Percentiles rank a stretch among this genome's conserved stretches.
Evolutionary conservation across 176 grass and related monocot species (phyloP).

Genomic region (Phragmites australis): DNA sequence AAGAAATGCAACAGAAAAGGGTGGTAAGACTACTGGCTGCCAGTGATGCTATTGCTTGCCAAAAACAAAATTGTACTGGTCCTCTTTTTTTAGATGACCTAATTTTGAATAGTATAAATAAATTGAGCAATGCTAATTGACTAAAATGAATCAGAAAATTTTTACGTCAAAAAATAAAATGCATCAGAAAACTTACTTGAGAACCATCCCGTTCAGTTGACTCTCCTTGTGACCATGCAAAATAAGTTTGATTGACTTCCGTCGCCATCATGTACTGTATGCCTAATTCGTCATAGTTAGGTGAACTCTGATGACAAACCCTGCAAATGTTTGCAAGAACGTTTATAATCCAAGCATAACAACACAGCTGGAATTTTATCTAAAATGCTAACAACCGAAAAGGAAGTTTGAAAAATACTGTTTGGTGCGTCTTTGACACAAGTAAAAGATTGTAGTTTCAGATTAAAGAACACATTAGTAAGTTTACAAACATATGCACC

Average conservation of each 20-base stretch:
- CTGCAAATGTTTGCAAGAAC: constrained; percentile 31
- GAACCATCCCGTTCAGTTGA: constrained; percentile 60
- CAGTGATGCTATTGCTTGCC: background rate
- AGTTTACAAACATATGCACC: background rate
- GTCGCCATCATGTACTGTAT: constrained; percentile 47
- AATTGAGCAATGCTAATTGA: background rate
- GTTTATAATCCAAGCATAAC: background rate
- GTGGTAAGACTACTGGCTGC: constrained; percentile 17
- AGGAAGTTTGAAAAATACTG: background rate
- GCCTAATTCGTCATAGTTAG: constrained; percentile 34
- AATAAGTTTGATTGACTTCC: constrained; percentile 79
- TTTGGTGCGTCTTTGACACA: background rate
- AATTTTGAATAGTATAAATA: background rate
- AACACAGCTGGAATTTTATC: background rate
- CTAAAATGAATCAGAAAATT: constrained; percentile 8
- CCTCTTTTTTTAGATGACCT: background rate
- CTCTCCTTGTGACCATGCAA: constrained; percentile 83
- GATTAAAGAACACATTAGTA: constrained; percentile 3
- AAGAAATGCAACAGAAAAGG: constrained; percentile 33
- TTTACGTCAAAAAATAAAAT: no score
- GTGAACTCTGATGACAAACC: background rate
- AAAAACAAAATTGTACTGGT: background rate
- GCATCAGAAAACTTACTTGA: constrained; percentile 48
- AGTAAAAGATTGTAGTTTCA: background rate
- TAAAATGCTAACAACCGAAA: constrained; percentile 13